Conservation (phyloP, 768 basidiomycete genomes). For the Coprinellus micaceus region DNA sequence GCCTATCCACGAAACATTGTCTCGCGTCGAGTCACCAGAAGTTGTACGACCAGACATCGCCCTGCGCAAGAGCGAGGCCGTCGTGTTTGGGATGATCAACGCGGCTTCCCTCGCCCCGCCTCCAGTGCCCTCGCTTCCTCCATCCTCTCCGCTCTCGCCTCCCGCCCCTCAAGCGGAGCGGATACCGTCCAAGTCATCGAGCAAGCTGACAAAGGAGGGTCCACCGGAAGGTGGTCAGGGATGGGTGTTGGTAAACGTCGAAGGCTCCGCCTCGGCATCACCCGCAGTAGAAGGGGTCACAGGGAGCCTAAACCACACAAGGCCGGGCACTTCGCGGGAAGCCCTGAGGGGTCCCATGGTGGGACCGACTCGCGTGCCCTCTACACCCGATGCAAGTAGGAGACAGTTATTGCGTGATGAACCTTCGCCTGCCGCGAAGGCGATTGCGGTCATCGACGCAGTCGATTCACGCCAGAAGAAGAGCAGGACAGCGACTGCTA, state of each 20-base stretch:
- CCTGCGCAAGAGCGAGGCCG: slow-evolving; percentile 61
- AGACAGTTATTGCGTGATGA: slow-evolving; percentile 9
- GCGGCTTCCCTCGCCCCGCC: slow-evolving; percentile 26
- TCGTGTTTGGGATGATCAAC: slow-evolving; percentile 49
- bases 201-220: slow-evolving; percentile 14
- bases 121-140: slow-evolving; percentile 12
- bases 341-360: too few species aligned
- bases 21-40: slow-evolving; percentile 53
- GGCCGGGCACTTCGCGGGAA: neutral
- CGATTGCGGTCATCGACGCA: slow-evolving; percentile 59
- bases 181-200: slow-evolving; percentile 21
- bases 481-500: neutral
- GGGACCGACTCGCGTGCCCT: neutral
- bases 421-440: slow-evolving; percentile 50
- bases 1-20: slow-evolving; percentile 47
- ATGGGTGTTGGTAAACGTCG: slow-evolving; percentile 66
- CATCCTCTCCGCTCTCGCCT: slow-evolving; percentile 7
- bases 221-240: slow-evolving; percentile 38
- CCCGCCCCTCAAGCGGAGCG: neutral
- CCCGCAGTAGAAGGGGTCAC: neutral
- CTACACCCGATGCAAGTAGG: slow-evolving; percentile 10
- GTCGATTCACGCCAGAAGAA: slow-evolving; percentile 46
- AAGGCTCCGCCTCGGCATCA: slow-evolving; percentile 25
- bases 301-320: neutral
- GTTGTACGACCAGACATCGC: slow-evolving; percentile 40